These are phyloP conservation scores for Ganoderma lingzhi DNA, from an alignment of 1,284 basidiomycete genomes.

Conservation along the genomic window DNA sequence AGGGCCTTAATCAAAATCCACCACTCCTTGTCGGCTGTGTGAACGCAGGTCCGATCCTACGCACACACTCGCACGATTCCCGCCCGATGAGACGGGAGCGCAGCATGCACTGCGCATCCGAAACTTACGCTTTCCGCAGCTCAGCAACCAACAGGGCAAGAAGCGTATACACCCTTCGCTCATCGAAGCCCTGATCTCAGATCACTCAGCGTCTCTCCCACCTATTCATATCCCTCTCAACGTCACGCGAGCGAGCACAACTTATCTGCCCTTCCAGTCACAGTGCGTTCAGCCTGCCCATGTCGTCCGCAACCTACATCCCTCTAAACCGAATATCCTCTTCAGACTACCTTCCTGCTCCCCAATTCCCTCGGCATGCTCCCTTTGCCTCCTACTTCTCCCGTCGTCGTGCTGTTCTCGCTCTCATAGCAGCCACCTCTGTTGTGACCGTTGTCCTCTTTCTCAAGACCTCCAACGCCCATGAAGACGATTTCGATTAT, in stretches of 20 bases:
- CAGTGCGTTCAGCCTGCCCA: slow-evolving; percentile 20
- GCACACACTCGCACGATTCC: neutral
- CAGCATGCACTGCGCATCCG: neutral
- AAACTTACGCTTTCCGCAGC: neutral
- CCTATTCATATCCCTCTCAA: slow-evolving; percentile 9
- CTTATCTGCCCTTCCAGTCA: slow-evolving; percentile 8
- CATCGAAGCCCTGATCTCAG: slow-evolving; percentile 1
- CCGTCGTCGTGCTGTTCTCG: slow-evolving; percentile 35
- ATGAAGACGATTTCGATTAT: slow-evolving; percentile 28
- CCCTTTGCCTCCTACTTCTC: slow-evolving; percentile 23
- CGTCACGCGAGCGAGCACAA: slow-evolving; percentile 31
- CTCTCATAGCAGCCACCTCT: slow-evolving; percentile 30
- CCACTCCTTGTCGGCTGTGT: neutral
- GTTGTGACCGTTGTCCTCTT: slow-evolving; percentile 35
- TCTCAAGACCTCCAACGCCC: slow-evolving; percentile 21
- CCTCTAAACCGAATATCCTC: slow-evolving; percentile 35
- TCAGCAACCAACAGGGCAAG: neutral
- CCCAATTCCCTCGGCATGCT: slow-evolving; percentile 5
- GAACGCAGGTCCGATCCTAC: neutral
- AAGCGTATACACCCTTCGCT: neutral
- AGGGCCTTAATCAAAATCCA: neutral
- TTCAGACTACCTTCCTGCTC: slow-evolving; percentile 21
- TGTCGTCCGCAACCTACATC: slow-evolving; percentile 37
- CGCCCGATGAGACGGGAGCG: neutral
- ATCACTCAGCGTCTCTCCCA: slow-evolving; percentile 11